Percentiles rank a stretch among this genome's conserved stretches.
Conservation (phyloP, 106 monocot species). For the Allium cepa region DNA sequence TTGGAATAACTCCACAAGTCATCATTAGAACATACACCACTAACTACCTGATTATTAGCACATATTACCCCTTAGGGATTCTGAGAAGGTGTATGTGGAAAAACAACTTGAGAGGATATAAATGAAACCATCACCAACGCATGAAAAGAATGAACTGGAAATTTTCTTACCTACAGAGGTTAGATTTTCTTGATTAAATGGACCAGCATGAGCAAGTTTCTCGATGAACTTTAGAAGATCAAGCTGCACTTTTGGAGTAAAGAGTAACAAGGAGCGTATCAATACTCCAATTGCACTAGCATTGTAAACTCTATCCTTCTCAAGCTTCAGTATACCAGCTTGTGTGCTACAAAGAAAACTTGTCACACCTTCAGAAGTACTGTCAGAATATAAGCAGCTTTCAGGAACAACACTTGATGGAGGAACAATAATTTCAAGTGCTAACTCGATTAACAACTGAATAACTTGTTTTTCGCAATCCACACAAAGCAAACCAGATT, state of each 20-base stretch:
- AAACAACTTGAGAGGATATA: no score
- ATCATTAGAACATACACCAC: no score
- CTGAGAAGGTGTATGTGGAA: no score
- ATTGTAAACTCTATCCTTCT: constrained; percentile 73
- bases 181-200: constrained; percentile 92
- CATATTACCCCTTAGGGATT: no score
- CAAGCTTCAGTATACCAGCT: constrained; percentile 32
- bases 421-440: constrained; percentile 82
- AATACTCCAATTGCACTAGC: constrained; percentile 76
- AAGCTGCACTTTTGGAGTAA: constrained; percentile 90
- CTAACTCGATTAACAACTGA: constrained; percentile 81
- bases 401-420: constrained; percentile 52
- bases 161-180: constrained; percentile 70
- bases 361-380: constrained; percentile 23
- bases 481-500: constrained; percentile 81
- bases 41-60: no score
- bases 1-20: neutral
- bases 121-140: no score
- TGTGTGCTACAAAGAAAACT: constrained; percentile 43
- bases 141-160: neutral
- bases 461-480: constrained; percentile 90
- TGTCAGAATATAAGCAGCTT: constrained; percentile 28
- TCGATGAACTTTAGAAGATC: constrained; percentile 84
- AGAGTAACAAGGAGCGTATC: constrained; percentile 69
- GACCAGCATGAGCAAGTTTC: constrained; percentile 65